Evolutionary conservation across 192 early-diverging fungal species (phyloP).

Genomic region (Gaertneriomyces semiglobifer): DNA sequence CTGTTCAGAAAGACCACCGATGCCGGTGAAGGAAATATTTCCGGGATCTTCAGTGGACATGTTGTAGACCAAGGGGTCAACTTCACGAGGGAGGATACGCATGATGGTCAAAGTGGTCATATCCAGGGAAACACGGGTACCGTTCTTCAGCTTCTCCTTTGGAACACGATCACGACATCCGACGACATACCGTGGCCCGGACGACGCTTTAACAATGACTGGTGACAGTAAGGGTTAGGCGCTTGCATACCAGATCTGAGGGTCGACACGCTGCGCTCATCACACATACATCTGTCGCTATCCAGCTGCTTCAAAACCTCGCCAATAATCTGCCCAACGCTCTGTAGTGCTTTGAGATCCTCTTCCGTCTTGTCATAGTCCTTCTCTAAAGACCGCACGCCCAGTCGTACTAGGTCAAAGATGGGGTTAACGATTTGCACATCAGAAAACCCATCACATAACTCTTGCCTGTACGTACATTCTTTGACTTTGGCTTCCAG

Average conservation of each 20-base stretch:
- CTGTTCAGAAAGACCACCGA: constrained; percentile 93
- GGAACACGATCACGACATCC: constrained; percentile 92
- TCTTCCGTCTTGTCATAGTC: constrained; percentile 96
- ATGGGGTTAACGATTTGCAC: too few relatives aligned
- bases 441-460: too few relatives aligned
- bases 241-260: not conserved
- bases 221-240: constrained; percentile 1
- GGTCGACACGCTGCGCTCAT: not conserved
- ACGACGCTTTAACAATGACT: constrained; percentile 97
- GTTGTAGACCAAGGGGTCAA: constrained; percentile 99
- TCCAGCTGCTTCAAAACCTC: constrained; percentile 97
- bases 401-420: constrained; percentile 66
- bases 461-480: constrained; percentile 43
- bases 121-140: constrained; percentile 96
- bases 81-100: constrained; percentile 95
- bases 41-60: constrained; percentile 99
- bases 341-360: constrained; percentile 96
- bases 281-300: constrained; percentile 83
- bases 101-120: constrained; percentile 99
- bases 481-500: constrained; percentile 95
- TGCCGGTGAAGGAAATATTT: constrained; percentile 90
- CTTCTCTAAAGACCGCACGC: constrained; percentile 79
- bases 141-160: constrained; percentile 92
- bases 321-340: constrained; percentile 98
- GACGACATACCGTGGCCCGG: constrained; percentile 96